phyloP scores from a whole-genome alignment of 169 alveolate species.

The Cytauxzoon felis region DNA sequence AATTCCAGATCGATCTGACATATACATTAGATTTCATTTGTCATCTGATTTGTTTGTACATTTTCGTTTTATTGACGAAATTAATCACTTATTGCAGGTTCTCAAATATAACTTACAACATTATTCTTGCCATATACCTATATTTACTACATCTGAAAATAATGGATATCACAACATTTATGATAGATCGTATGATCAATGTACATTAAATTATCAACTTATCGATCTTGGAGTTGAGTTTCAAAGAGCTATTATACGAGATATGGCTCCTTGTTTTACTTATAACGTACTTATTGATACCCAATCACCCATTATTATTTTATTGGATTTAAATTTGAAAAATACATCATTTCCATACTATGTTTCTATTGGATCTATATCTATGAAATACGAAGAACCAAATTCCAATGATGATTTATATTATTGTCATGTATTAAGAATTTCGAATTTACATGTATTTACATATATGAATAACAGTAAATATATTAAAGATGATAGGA shows the following conservation, averaged over 20 bases:
- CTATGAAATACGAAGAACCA: too few species aligned
- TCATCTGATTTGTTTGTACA: slow-evolving; percentile 48
- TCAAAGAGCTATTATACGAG: slow-evolving; percentile 24
- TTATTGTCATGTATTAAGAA: slow-evolving; percentile 22
- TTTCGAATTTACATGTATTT: slow-evolving; percentile 8
- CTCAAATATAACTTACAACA: slow-evolving; percentile 27
- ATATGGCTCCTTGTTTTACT: slow-evolving; percentile 32
- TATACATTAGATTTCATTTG: slow-evolving; percentile 32
- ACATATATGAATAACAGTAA: slow-evolving; percentile 24
- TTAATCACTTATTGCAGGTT: slow-evolving; percentile 14
- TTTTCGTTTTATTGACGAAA: slow-evolving; percentile 42
- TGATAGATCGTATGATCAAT: slow-evolving; percentile 1
- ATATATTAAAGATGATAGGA: slow-evolving; percentile 14
- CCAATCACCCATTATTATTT: slow-evolving; percentile 4
- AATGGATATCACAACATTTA: slow-evolving; percentile 9
- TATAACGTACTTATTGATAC: slow-evolving; percentile 28
- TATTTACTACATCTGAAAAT: slow-evolving; percentile 14
- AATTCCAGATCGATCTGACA: slow-evolving; percentile 45
- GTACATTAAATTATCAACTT: slow-evolving; percentile 33
- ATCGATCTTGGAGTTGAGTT: slow-evolving; percentile 54
- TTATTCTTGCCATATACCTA: slow-evolving; percentile 19
- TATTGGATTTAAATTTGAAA: slow-evolving; percentile 19
- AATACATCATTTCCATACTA: slow-evolving; percentile 15
- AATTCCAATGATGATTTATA: slow-evolving; percentile 19
- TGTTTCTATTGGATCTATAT: slow-evolving; percentile 24